A percentile compares a stretch with the other conserved stretches of the same genome.
phyloP scores from a whole-genome alignment of 2,329 filamentous ascomycete species.

The Hirsutella rhossiliensis region DNA sequence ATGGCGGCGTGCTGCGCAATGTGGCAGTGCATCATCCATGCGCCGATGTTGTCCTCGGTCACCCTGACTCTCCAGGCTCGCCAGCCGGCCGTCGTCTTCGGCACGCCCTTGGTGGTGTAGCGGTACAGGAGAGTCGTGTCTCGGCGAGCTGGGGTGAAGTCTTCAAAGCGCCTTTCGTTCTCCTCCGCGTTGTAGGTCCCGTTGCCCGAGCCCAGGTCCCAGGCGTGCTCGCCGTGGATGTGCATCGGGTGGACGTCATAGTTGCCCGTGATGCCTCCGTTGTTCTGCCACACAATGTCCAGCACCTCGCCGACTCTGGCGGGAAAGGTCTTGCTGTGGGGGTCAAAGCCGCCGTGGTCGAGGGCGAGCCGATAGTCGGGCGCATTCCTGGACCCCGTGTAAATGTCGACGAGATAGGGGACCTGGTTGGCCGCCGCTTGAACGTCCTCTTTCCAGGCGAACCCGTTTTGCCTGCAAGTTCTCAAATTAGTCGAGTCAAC shows the following conservation, averaged over 20 bases:
- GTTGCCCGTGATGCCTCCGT: constrained; percentile 19
- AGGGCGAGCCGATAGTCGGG: constrained; percentile 39
- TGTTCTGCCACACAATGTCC: constrained; percentile 37
- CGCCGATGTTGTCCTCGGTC: constrained; percentile 25
- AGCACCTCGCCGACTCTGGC: constrained; percentile 42
- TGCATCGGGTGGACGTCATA: constrained; percentile 36
- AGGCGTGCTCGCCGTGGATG: constrained; percentile 40
- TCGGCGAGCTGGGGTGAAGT: constrained; percentile 24
- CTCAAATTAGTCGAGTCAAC: background rate
- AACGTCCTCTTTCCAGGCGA: constrained; percentile 29
- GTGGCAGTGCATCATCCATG: constrained; percentile 52
- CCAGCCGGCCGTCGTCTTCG: constrained; percentile 39
- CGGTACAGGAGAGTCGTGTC: constrained; percentile 43
- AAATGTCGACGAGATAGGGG: constrained; percentile 41
- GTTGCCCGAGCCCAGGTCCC: constrained; percentile 39
- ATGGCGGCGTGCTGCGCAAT: constrained; percentile 46
- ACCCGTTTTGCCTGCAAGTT: constrained; percentile 16
- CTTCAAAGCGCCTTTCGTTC: constrained; percentile 26
- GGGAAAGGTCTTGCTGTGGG: constrained; percentile 33
- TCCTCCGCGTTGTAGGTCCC: constrained; percentile 36
- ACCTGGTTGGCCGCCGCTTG: constrained; percentile 1
- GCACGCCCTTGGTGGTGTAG: constrained; percentile 29
- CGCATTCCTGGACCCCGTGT: constrained; percentile 29
- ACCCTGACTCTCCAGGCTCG: constrained; percentile 43
- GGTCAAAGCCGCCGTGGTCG: constrained; percentile 41